These are phyloP conservation scores for Knoxdaviesia proteae DNA, from an alignment of 2,329 filamentous ascomycete genomes.

Conservation along the genomic window DNA sequence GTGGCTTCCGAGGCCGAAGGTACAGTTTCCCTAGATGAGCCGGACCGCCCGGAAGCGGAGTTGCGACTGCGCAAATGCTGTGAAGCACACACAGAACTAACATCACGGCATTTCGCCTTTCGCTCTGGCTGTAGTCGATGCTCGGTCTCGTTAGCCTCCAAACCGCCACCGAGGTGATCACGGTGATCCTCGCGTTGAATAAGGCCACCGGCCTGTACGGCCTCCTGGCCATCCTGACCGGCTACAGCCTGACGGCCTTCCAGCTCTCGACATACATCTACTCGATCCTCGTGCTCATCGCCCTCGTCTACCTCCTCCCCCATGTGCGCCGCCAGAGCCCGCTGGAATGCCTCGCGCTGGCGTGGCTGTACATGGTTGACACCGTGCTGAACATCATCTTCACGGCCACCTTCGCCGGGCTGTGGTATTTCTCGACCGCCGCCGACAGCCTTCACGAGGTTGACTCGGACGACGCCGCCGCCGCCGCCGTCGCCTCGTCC, in stretches of 20 bases:
- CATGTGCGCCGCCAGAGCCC: slow-evolving; percentile 63
- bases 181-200: slow-evolving; percentile 69
- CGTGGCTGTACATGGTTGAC: slow-evolving; percentile 72
- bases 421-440: slow-evolving; percentile 61
- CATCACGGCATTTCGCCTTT: not conserved
- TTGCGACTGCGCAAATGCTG: not conserved
- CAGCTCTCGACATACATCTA: slow-evolving; percentile 88
- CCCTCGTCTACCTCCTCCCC: slow-evolving; percentile 50
- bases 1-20: slow-evolving; percentile 18
- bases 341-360: slow-evolving; percentile 59
- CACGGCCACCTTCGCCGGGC: slow-evolving; percentile 60
- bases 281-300: slow-evolving; percentile 49
- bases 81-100: not conserved
- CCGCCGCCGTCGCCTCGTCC: slow-evolving; percentile 3
- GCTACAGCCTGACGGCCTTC: slow-evolving; percentile 59
- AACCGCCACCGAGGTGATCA: slow-evolving; percentile 70
- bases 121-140: slow-evolving; percentile 39
- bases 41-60: not conserved
- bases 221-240: slow-evolving; percentile 71
- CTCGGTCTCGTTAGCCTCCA: slow-evolving; percentile 71
- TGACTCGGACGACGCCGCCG: not conserved
- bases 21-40: slow-evolving; percentile 9
- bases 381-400: slow-evolving; percentile 64
- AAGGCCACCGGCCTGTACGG: slow-evolving; percentile 84
- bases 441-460: slow-evolving; percentile 9